Evolutionary conservation across 2,329 filamentous ascomycete species (phyloP).

Genomic region (Cladosporium halotolerans): DNA sequence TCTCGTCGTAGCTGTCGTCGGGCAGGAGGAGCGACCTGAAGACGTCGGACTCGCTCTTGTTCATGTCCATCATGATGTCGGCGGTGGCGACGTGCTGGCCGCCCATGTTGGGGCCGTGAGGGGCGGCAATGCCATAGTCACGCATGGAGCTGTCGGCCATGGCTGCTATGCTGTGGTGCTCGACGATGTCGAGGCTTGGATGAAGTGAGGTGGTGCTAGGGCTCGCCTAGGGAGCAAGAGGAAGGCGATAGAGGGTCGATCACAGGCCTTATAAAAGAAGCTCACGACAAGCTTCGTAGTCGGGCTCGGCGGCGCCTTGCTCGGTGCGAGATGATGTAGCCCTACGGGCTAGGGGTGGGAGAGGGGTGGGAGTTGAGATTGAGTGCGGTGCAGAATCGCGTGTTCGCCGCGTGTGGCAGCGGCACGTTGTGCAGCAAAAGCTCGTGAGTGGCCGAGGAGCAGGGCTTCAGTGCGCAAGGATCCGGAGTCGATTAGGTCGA

Average conservation of each 20-base stretch:
- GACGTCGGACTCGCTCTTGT: constrained; percentile 51
- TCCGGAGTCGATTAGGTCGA: not conserved
- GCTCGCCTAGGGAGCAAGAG: not conserved
- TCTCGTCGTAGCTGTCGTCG: constrained; percentile 75
- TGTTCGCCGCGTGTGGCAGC: constrained; percentile 10
- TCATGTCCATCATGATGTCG: constrained; percentile 41
- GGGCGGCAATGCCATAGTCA: constrained; percentile 43
- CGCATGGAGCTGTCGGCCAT: constrained; percentile 35
- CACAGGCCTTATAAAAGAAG: constrained; percentile 4
- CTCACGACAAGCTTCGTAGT: constrained; percentile 11
- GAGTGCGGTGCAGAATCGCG: constrained; percentile 4
- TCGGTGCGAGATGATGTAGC: constrained; percentile 8
- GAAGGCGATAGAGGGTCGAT: not conserved
- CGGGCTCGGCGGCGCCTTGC: constrained; percentile 5
- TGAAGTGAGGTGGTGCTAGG: not conserved
- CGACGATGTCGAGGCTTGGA: not conserved
- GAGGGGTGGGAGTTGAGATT: not conserved
- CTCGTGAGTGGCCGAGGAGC: constrained; percentile 6
- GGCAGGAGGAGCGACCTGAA: constrained; percentile 80
- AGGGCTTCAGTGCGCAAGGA: constrained; percentile 1
- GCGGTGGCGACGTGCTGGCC: constrained; percentile 39
- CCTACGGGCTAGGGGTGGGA: not conserved
- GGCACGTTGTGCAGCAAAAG: constrained; percentile 10
- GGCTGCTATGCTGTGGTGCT: constrained; percentile 1
- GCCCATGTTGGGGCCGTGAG: constrained; percentile 43